phyloP scores from a whole-genome alignment of 2,329 filamentous ascomycete genomes.

The Cladosporium cucumerinum region DNA sequence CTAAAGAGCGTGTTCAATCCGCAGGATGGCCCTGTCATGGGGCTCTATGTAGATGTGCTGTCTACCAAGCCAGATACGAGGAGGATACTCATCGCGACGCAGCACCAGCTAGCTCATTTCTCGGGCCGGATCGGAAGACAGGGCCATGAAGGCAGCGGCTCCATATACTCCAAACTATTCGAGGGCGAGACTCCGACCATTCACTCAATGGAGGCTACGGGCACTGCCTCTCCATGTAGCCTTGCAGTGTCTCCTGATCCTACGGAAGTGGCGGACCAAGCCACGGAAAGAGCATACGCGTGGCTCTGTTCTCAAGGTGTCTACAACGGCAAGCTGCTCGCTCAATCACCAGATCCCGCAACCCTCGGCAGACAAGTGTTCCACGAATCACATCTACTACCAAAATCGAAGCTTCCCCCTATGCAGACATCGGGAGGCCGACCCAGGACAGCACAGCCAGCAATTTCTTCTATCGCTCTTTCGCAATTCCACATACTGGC shows the following conservation, averaged over 20 bases:
- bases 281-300: conserved; percentile 69
- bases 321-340: conserved; percentile 74
- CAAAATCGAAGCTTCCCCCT: conserved; percentile 68
- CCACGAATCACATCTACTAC: conserved; percentile 72
- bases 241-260: conserved; percentile 75
- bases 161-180: conserved; percentile 83
- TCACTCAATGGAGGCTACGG: conserved; percentile 66
- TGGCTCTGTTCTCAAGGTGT: conserved; percentile 89
- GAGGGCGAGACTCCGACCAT: conserved; percentile 77
- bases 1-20: conserved; percentile 79
- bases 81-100: conserved; percentile 76
- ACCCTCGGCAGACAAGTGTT: conserved; percentile 73
- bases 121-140: conserved; percentile 71
- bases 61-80: conserved; percentile 66
- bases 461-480: conserved; percentile 74
- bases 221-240: conserved; percentile 55
- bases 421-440: conserved; percentile 63
- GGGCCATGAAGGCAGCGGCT: conserved; percentile 73
- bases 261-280: conserved; percentile 19
- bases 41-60: conserved; percentile 77
- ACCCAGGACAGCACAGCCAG: conserved; percentile 64
- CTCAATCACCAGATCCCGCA: conserved; percentile 53
- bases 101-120: conserved; percentile 74
- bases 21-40: conserved; percentile 77
- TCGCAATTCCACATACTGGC: conserved; percentile 92